A percentile compares a stretch with the other conserved stretches of the same genome.
phyloP scores from a whole-genome alignment of 2,329 filamentous ascomycete genomes.

The Gnomoniopsis smithogilvyi region DNA sequence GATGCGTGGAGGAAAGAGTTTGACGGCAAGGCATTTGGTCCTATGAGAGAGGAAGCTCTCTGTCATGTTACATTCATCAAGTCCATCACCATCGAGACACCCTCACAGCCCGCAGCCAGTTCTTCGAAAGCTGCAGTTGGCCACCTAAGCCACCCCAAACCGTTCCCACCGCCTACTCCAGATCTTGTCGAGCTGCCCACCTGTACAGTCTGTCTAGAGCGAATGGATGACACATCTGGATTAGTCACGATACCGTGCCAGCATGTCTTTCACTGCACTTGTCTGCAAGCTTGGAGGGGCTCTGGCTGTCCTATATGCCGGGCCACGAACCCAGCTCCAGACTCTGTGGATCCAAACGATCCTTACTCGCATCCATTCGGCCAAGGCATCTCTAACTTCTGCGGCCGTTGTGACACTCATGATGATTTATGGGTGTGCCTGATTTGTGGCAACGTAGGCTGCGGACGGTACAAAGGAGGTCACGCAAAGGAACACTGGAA shows the following conservation, averaged over 20 bases:
- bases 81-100: conserved; percentile 78
- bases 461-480: conserved; percentile 88
- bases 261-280: conserved; percentile 96
- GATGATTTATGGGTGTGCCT: conserved; percentile 93
- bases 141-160: conserved; percentile 48
- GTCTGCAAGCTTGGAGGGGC: conserved; percentile 93
- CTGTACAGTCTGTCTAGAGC: conserved; percentile 92
- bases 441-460: conserved; percentile 89
- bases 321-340: conserved; percentile 61
- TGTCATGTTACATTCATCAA: conserved; percentile 95
- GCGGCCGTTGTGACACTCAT: conserved; percentile 74
- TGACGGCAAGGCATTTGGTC: conserved; percentile 91
- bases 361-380: conserved; percentile 56
- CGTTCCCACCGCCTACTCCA: conserved; percentile 68
- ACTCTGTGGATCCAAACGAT: conserved; percentile 42
- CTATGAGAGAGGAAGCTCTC: conserved; percentile 80
- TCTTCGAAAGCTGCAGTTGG: conserved; percentile 23
- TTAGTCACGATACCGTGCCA: conserved; percentile 95
- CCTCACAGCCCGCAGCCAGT: conserved; percentile 42
- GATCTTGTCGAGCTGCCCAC: conserved; percentile 89
- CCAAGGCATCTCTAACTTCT: conserved; percentile 63
- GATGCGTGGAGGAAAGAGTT: conserved; percentile 79
- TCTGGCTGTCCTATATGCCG: conserved; percentile 92
- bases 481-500: conserved; percentile 95
- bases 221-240: conserved; percentile 97